Base-by-base conservation (phyloP, 306 rosid genomes). In the Castanopsis chinensis region DNA sequence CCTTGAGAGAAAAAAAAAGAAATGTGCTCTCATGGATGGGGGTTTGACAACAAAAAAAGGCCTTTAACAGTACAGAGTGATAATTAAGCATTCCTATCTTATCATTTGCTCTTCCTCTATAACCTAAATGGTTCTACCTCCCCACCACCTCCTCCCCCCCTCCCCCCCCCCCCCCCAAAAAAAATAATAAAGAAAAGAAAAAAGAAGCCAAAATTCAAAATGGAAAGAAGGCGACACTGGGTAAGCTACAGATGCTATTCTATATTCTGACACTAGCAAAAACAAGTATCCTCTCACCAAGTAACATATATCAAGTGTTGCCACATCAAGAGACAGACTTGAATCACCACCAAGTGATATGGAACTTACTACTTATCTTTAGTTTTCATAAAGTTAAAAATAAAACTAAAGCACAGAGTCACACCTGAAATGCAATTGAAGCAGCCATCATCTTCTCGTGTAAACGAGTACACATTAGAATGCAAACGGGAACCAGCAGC, bases 381-480 rank as follows among this genome's bases (percentile, higher is more conserved):
- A 78, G 63, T 63, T 45, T 56, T 75, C 45, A 33, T 63, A 41
- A 59, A 74, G 76, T 63, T 6, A 15, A 80, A 73, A 67, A 51
- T 14, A 73, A 52, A n/a, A 18, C 63, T 45, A n/a, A 51, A 73
- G 71, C 73, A 78, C 27, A 82, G 35, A 69, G 20, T 37, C 85
- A 64, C 51, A 94, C 98, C 97, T 88, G 94, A 74, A 72, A 81
- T 78, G 86, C 92, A 94, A 81, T 82, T 83, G 81, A 83, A 94
- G 87, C 88, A 91, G 75, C 75, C 79, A 53, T 87, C 89, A 78
- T 84, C 88, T 75, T 88, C 93, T 82, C 86, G 93, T 6, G 86
- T 45, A 55, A 85, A 88, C 77, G 98, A 79, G 80, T 79, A 92
- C 35, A 85, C 81, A 73, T 89, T 86, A 23, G 97, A 58, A 82